A percentile compares a stretch with the other conserved stretches of the same genome.
Evolutionary conservation across 1,284 basidiomycete genomes (phyloP).

Genomic region (Trametes pubescens): DNA sequence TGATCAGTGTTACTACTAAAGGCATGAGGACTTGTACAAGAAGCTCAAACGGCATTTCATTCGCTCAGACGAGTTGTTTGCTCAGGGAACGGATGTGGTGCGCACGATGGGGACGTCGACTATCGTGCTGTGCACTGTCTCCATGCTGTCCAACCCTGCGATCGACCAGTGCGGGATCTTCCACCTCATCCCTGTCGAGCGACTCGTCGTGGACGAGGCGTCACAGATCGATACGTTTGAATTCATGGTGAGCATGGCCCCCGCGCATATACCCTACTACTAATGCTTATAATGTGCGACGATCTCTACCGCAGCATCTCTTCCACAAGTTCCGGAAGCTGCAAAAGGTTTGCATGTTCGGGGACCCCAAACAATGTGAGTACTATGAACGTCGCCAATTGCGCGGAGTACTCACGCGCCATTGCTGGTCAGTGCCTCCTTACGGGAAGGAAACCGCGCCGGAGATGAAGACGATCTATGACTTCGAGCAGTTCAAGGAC

Average conservation of each 20-base stretch:
- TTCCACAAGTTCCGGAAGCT: constrained; percentile 43
- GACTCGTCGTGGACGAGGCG: constrained; percentile 56
- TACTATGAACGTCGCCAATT: neutral
- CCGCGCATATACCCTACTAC: neutral
- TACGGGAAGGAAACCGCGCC: constrained; percentile 52
- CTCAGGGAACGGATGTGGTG: constrained; percentile 5
- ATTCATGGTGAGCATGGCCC: constrained; percentile 23
- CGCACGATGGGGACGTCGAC: constrained; percentile 42
- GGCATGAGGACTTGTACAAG: constrained; percentile 76
- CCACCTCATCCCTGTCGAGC: constrained; percentile 49
- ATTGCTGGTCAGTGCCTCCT: constrained; percentile 51
- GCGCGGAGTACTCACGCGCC: neutral
- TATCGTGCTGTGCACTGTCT: constrained; percentile 73
- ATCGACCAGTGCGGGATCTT: constrained; percentile 31
- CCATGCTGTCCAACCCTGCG: constrained; percentile 64
- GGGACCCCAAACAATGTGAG: constrained; percentile 58
- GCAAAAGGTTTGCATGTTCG: constrained; percentile 52
- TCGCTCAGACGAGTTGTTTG: constrained; percentile 54
- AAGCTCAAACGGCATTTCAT: constrained; percentile 52
- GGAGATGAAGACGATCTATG: constrained; percentile 55
- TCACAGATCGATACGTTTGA: constrained; percentile 52
- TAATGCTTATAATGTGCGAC: neutral
- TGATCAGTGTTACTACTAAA: constrained; percentile 38
- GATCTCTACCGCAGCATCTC: constrained; percentile 42
- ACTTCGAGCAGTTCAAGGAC: constrained; percentile 50